Conservation (phyloP, 2,329 filamentous ascomycete genomes). For the Botrytis hyacinthi region DNA sequence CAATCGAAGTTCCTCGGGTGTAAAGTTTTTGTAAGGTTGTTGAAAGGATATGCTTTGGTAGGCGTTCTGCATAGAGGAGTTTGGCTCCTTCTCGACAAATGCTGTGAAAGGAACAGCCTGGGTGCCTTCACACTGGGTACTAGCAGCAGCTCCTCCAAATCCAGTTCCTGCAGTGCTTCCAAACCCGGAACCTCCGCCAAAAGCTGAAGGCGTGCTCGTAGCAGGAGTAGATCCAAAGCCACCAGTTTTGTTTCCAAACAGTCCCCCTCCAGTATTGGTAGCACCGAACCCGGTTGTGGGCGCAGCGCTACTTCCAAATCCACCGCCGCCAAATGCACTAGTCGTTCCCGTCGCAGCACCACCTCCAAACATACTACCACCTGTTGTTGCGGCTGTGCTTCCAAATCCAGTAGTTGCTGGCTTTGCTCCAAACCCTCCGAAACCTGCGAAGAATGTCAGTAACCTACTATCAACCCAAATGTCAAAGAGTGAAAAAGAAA, state of each 20-base stretch:
- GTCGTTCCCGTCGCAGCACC: conserved; percentile 37
- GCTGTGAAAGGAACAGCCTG: conserved; percentile 66
- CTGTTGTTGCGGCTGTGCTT: conserved; percentile 41
- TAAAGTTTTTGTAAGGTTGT: conserved; percentile 83
- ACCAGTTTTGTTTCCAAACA: conserved; percentile 35
- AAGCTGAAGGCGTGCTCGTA: conserved; percentile 34
- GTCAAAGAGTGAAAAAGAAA: neutral
- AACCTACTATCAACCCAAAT: neutral
- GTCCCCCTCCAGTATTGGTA: conserved; percentile 30
- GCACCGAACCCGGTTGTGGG: conserved; percentile 32
- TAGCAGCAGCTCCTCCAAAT: conserved; percentile 44
- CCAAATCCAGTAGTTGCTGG: conserved; percentile 46
- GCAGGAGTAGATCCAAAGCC: conserved; percentile 39
- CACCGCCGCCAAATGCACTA: conserved; percentile 28
- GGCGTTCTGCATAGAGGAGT: conserved; percentile 55
- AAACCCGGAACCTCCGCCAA: conserved; percentile 34
- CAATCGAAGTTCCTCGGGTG: conserved; percentile 77
- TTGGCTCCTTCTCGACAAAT: conserved; percentile 70
- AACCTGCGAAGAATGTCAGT: conserved; percentile 39
- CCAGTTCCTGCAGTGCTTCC: conserved; percentile 47
- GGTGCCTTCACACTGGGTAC: conserved; percentile 65
- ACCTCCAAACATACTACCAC: conserved; percentile 53
- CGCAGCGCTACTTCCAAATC: conserved; percentile 26
- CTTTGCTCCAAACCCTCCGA: conserved; percentile 46
- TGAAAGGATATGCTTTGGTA: conserved; percentile 81